Conservation (phyloP, 257 asterid genomes). For the Eustoma russellianum region DNA sequence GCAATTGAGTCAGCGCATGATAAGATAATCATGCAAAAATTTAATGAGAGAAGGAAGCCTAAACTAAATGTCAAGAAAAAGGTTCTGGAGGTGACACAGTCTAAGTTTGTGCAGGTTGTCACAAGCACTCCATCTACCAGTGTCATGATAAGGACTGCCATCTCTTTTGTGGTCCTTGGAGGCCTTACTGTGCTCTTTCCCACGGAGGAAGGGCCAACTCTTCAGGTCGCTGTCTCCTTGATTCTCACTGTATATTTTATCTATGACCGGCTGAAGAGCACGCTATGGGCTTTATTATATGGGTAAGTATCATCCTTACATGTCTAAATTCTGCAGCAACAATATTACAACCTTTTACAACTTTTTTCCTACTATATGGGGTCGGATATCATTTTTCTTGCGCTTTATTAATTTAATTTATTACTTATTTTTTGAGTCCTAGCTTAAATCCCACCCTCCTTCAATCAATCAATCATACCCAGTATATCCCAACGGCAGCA, state of each 20-base stretch:
- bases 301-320: conserved; percentile 48
- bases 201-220: conserved; percentile 96
- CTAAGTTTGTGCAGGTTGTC: conserved; percentile 70
- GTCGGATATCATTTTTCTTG: too few relatives aligned
- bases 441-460: too few relatives aligned
- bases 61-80: conserved; percentile 82
- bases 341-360: too few relatives aligned
- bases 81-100: conserved; percentile 76
- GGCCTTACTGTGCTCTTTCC: conserved; percentile 85
- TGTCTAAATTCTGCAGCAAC: too few relatives aligned
- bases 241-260: conserved; percentile 61
- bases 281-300: conserved; percentile 60
- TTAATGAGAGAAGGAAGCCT: conserved; percentile 84
- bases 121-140: conserved; percentile 56
- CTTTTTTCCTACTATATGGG: too few relatives aligned
- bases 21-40: conserved; percentile 91
- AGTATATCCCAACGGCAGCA: too few relatives aligned
- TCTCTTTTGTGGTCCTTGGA: conserved; percentile 67
- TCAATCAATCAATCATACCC: too few relatives aligned
- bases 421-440: too few relatives aligned
- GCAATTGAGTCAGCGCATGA: conserved; percentile 95
- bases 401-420: too few relatives aligned
- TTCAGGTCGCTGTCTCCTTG: conserved; percentile 84
- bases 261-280: conserved; percentile 72
- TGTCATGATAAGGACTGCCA: conserved; percentile 61